Conservation (phyloP, 306 rosid genomes). For the Malus fusca region DNA sequence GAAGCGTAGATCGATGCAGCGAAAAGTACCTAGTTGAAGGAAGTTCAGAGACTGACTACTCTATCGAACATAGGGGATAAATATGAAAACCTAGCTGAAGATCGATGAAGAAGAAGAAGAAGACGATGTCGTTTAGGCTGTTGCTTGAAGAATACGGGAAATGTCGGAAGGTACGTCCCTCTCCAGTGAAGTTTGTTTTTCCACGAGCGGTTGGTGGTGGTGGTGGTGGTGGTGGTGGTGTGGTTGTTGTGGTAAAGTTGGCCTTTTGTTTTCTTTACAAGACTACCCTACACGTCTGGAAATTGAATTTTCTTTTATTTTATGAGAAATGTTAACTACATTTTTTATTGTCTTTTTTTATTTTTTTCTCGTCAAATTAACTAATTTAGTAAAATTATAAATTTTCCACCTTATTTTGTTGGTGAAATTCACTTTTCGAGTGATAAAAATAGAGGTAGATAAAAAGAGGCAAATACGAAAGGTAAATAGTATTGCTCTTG, state of each 20-base stretch:
- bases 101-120: conserved; percentile 19
- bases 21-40: conserved; percentile 23
- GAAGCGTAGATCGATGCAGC: conserved; percentile 21
- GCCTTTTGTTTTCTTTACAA: conserved; percentile 13
- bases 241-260: conserved; percentile 1
- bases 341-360: fast-evolving
- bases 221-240: background rate
- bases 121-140: conserved; percentile 19
- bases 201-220: conserved; percentile 9
- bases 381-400: too few species aligned
- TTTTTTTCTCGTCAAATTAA: too few species aligned
- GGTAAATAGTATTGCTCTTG: too few species aligned
- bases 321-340: too few species aligned
- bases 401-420: too few species aligned
- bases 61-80: conserved; percentile 26
- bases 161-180: conserved; percentile 72
- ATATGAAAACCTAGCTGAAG: conserved; percentile 29
- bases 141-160: conserved; percentile 77
- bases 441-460: too few species aligned
- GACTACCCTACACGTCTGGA: too few species aligned
- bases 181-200: conserved; percentile 27
- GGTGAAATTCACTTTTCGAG: too few species aligned
- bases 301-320: too few species aligned
- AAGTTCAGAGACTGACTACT: conserved; percentile 9
- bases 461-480: too few species aligned